Conservation (phyloP, 2,329 filamentous ascomycete genomes). For the Monosporascus sp. region DNA sequence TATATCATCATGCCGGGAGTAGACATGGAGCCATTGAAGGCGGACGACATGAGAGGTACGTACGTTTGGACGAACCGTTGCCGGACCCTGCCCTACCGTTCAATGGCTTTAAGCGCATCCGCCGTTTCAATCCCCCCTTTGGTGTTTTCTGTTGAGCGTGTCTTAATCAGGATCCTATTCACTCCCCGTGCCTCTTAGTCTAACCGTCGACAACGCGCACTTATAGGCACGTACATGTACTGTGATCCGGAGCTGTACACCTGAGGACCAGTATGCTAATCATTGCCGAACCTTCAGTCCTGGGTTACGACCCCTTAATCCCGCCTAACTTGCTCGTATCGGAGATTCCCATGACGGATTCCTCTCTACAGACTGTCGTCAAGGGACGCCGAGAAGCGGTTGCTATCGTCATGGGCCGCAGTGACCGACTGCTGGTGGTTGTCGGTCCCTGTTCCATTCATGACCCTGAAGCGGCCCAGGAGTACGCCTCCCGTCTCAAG, state of each 20-base stretch:
- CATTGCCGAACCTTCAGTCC: constrained; percentile 50
- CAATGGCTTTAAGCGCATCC: too few species aligned
- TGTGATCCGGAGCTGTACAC: not conserved
- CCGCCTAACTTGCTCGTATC: constrained; percentile 80
- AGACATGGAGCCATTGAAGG: constrained; percentile 27
- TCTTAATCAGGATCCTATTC: not conserved
- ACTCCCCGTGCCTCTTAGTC: not conserved
- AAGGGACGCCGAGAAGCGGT: constrained; percentile 64
- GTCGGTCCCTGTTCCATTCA: constrained; percentile 97
- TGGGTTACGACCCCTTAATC: constrained; percentile 91
- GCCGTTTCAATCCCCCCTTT: not conserved
- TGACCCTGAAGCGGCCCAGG: constrained; percentile 80
- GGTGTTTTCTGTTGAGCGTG: not conserved
- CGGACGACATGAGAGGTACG: constrained; percentile 35
- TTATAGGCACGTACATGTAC: not conserved
- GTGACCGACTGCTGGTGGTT: constrained; percentile 87
- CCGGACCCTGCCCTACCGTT: too few species aligned
- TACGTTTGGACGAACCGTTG: constrained; percentile 3
- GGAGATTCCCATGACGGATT: constrained; percentile 69
- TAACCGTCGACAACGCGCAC: too few species aligned
- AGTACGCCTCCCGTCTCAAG: constrained; percentile 81
- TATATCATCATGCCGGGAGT: constrained; percentile 28
- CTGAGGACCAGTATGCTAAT: constrained; percentile 22
- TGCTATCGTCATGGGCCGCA: constrained; percentile 70
- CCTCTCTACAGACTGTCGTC: constrained; percentile 62